phyloP scores from a whole-genome alignment of 495 filamentous ascomycete species.

The Tuber aestivum region DNA sequence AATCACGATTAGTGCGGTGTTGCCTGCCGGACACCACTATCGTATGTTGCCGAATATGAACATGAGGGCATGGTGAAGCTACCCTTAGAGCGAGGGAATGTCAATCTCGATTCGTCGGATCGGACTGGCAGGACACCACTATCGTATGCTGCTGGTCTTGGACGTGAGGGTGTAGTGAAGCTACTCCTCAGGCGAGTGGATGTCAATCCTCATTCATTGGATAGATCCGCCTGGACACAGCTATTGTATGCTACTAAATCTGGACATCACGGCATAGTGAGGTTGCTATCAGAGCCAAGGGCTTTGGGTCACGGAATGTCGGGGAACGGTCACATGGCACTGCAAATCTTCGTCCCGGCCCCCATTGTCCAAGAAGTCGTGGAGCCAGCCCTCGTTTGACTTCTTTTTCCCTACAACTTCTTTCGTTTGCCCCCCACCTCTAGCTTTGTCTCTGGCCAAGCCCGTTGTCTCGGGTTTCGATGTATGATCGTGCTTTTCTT shows the following conservation, averaged over 20 bases:
- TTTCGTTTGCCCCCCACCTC: too few relatives aligned
- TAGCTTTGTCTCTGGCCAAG: not conserved
- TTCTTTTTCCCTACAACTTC: too few relatives aligned
- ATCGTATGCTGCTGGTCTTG: slow-evolving; percentile 43
- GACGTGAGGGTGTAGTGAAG: slow-evolving; percentile 43
- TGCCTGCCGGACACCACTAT: slow-evolving; percentile 41
- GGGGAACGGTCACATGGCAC: too few relatives aligned
- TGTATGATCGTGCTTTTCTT: not conserved
- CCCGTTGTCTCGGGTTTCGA: not conserved
- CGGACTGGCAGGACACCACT: slow-evolving; percentile 43
- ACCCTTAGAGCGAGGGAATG: slow-evolving; percentile 26
- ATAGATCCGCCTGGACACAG: slow-evolving; percentile 31
- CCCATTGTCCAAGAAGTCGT: too few relatives aligned
- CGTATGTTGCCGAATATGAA: slow-evolving; percentile 36
- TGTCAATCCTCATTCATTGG: slow-evolving; percentile 11
- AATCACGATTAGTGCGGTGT: too few relatives aligned
- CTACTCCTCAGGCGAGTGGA: not conserved
- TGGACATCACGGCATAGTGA: not conserved
- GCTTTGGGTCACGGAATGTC: not conserved
- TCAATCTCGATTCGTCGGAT: slow-evolving; percentile 26
- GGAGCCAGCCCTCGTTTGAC: not conserved
- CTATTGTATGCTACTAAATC: slow-evolving; percentile 4
- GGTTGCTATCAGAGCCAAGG: not conserved
- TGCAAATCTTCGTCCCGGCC: not conserved
- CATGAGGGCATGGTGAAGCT: slow-evolving; percentile 33